These are phyloP conservation scores for Schizosaccharomyces lindneri DNA, from an alignment of 805 yeast species.

Conservation along the genomic window DNA sequence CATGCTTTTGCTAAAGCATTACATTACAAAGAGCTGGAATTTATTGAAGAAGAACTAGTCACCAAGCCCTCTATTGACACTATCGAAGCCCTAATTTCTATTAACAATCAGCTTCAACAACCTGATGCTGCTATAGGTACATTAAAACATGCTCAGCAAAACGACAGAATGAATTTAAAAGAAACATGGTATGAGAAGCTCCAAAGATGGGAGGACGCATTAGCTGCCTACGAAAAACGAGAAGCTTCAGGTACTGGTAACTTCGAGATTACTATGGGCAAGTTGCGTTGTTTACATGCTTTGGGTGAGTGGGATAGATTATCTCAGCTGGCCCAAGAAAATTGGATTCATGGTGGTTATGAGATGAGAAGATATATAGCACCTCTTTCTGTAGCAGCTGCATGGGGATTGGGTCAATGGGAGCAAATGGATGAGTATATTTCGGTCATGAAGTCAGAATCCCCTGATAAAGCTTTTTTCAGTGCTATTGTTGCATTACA, in stretches of 20 bases:
- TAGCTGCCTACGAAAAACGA: slow-evolving; percentile 66
- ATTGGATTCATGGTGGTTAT: slow-evolving; percentile 53
- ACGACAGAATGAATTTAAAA: slow-evolving; percentile 50
- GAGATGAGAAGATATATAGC: slow-evolving; percentile 69
- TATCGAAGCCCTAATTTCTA: slow-evolving; percentile 72
- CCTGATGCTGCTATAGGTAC: slow-evolving; percentile 96
- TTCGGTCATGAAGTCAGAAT: slow-evolving; percentile 65
- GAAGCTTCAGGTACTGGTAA: slow-evolving; percentile 30
- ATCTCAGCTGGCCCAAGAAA: slow-evolving; percentile 58
- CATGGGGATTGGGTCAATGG: slow-evolving; percentile 97
- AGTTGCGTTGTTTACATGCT: slow-evolving; percentile 92
- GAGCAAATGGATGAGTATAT: slow-evolving; percentile 83
- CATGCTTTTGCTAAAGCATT: slow-evolving; percentile 95
- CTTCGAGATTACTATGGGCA: slow-evolving; percentile 83
- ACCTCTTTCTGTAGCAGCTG: slow-evolving; percentile 94
- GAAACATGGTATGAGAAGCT: slow-evolving; percentile 96
- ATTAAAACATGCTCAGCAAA: slow-evolving; percentile 74
- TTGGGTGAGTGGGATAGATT: slow-evolving; percentile 96
- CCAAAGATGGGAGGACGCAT: slow-evolving; percentile 95
- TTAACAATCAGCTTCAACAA: slow-evolving; percentile 84
- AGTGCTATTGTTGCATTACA: slow-evolving; percentile 73
- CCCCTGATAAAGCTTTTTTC: slow-evolving; percentile 88
- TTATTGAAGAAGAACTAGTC: slow-evolving; percentile 38
- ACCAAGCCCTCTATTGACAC: slow-evolving; percentile 53
- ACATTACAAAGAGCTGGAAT: slow-evolving; percentile 86